Evolutionary conservation across 1,284 basidiomycete species (phyloP).

Genomic region (Porodaedalea pini): DNA sequence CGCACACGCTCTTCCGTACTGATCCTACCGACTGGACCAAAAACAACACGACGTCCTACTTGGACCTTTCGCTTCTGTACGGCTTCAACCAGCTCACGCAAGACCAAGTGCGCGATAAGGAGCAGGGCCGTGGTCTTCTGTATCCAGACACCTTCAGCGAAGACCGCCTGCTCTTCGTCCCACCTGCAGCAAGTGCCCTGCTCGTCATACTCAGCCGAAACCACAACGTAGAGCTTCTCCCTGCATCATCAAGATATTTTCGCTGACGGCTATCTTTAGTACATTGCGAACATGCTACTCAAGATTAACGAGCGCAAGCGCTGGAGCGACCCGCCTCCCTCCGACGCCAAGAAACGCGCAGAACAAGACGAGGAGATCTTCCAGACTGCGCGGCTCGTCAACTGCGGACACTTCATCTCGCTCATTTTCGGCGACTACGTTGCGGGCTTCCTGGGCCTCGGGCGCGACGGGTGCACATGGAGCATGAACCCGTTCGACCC

Average conservation of each 20-base stretch:
- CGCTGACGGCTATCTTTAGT: conserved; percentile 35
- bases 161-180: conserved; percentile 45
- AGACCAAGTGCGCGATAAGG: conserved; percentile 40
- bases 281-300: conserved; percentile 49
- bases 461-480: conserved; percentile 42
- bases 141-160: conserved; percentile 44
- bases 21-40: conserved; percentile 37
- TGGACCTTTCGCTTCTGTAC: conserved; percentile 43
- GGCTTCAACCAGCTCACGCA: conserved; percentile 33
- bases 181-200: conserved; percentile 34
- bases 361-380: conserved; percentile 53
- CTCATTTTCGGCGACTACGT: conserved; percentile 46
- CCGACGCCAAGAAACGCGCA: conserved; percentile 29
- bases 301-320: conserved; percentile 47
- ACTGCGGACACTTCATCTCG: conserved; percentile 45
- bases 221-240: conserved; percentile 22
- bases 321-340: conserved; percentile 36
- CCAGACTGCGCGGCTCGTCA: conserved; percentile 50
- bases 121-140: conserved; percentile 39
- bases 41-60: conserved; percentile 56
- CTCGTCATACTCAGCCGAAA: conserved; percentile 34
- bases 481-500: conserved; percentile 40
- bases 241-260: background rate
- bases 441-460: conserved; percentile 42
- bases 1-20: conserved; percentile 44